Base-by-base conservation (phyloP, 371 early-diverging fungal species). In the Lichtheimia ramosa region DNA sequence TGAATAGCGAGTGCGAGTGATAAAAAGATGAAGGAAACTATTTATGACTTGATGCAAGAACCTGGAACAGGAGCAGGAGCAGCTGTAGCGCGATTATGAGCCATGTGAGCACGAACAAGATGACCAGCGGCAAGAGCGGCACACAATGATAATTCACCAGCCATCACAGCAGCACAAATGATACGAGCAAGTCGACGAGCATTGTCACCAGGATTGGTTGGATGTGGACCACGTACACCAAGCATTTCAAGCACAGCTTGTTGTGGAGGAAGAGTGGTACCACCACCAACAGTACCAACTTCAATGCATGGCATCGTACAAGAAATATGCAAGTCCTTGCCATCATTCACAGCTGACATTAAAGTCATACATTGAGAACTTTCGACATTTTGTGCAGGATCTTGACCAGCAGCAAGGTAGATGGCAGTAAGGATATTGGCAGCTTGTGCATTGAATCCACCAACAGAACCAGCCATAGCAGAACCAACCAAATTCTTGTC, bases 351-450 rank as follows among this genome's bases (percentile, higher is more conserved):
- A 27, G 91, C 86, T 71, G 95, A 91, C 97, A 98, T 98, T 64
- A 94, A 66, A 0, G 97, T 94, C 53, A 97, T 92, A 75, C 98
- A 98, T 60, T 89, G 90, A 14, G 93, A 92, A 43, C 90, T 89
- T 71, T 97, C 97, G 23, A 97, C 94, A 63, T 95, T 95, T 70
- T 97, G 98, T 13, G 96, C 98, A 7, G 96, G 96, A 68, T 97
- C 98, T 75, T 97, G 98, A 28, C 97, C 97, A 10, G 96, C 93
- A 2, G 98, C 98, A 18, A 97, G 52, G 70, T 87, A 97, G 10
- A 97, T 79, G 25, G 96, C 96, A 0, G 97, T 95, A 59, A 97
- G 70, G 53, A 94, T 95, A 63, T 97, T 97, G 63, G 96, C 93
- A 5, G 97, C 96, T 64, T 96, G 97, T 4, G 96, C 96, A 67